A percentile compares a stretch with the other conserved stretches of the same genome.
These are phyloP conservation scores for Nemania abortiva DNA, from an alignment of 2,329 filamentous ascomycete genomes.

Conservation along the genomic window DNA sequence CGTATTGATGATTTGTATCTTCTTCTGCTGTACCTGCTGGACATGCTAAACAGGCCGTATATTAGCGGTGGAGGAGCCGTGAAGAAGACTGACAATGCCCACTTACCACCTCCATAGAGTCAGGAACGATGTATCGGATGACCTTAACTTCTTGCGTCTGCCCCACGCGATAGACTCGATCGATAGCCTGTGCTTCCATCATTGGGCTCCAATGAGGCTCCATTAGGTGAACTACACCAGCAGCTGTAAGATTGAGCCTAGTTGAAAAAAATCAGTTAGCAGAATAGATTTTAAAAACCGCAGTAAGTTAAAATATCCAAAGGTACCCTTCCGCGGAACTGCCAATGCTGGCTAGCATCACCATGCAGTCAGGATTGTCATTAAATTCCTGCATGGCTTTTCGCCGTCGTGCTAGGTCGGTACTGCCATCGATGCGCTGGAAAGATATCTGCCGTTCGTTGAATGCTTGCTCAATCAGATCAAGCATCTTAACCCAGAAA, in stretches of 20 bases:
- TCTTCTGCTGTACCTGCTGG: conserved; percentile 9
- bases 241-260: conserved; percentile 61
- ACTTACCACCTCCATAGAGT: conserved; percentile 23
- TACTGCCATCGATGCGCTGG: conserved; percentile 47
- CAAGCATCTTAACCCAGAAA: conserved; percentile 49
- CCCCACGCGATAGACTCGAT: conserved; percentile 60
- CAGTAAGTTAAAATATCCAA: neutral
- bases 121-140: conserved; percentile 58
- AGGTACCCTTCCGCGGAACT: conserved; percentile 51
- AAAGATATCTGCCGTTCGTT: conserved; percentile 18
- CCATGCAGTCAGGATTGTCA: conserved; percentile 37
- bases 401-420: conserved; percentile 26
- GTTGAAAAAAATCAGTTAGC: neutral
- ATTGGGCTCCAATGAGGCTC: conserved; percentile 68
- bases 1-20: neutral
- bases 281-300: neutral
- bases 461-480: conserved; percentile 44
- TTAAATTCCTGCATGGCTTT: conserved; percentile 42
- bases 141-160: conserved; percentile 59
- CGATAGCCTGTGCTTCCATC: conserved; percentile 65
- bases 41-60: conserved; percentile 7
- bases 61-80: neutral
- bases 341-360: conserved; percentile 51
- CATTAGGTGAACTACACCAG: conserved; percentile 63
- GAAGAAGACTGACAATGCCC: neutral